Evolutionary conservation across 1,139 yeast genomes (phyloP), one percentile per base, ranked within the genome.

Genomic region (Keqinozyma sinolaborantium): DNA sequence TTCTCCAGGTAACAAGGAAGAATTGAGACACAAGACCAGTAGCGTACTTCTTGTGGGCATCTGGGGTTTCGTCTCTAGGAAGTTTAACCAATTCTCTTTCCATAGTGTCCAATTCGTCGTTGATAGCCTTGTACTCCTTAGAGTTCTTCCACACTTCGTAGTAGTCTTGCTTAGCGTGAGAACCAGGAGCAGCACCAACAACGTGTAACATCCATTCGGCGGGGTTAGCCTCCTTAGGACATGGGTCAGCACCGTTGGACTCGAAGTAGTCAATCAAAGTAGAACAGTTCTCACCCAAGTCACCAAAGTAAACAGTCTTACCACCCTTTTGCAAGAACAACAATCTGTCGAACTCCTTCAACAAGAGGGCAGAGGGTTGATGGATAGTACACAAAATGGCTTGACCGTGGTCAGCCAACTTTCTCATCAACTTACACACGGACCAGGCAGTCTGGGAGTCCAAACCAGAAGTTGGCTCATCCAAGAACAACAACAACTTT

Each of bases 401-500:
- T 59, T 84, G 95, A 25, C 95, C 95, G 45, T 78, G 79, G 51
- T 77, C 70, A 19, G 92, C 85, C 36, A 84, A 68, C 57, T 79
- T 82, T 60, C 86, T 76, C 79, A 84, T 76, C 58, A 85, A 68
- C 51, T 81, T 77, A 61, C 88, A 80, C 46, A 83, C 77, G 23
- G 94, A 78, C 95, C 95, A 84, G 13, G 95, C 95, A 35, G 95
- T 83, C 59, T 86, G 95, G 15, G 95, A 85, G 54, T 87, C 95
- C 44, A 87, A 69, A 51, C 96, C 96, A 5, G 95, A 86, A 14
- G 96, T 87, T 7, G 96, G 96, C 56, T 87, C 96, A 61, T 87
- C 96, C 50, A 87, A 70, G 60, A 87, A 87, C 35, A 87, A 64
- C 40, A 87, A 64, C 36, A 87, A 66, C 43, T 82, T 80, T 4